Evolutionary conservation across 2,329 filamentous ascomycete species (phyloP).

Genomic region (Scedosporium minutisporum): DNA sequence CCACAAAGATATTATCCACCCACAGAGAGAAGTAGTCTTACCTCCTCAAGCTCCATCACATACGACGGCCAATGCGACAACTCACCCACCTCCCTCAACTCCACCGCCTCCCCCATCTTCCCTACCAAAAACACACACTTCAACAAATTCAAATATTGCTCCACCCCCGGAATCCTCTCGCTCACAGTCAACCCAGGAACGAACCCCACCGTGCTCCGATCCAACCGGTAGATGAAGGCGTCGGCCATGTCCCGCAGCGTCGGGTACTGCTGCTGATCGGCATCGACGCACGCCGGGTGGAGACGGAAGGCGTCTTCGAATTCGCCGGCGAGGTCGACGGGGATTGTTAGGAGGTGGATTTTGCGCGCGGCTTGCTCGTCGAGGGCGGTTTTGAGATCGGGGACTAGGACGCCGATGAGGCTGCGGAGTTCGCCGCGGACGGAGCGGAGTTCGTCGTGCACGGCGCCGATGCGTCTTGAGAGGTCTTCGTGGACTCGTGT

Average conservation of each 20-base stretch:
- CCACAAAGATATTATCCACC: background rate
- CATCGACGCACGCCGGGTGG: constrained; percentile 7
- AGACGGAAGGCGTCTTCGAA: constrained; percentile 16
- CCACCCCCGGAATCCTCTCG: constrained; percentile 12
- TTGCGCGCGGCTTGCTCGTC: constrained; percentile 9
- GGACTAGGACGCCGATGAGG: constrained; percentile 13
- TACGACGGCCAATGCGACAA: constrained; percentile 27
- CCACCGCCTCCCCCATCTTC: constrained; percentile 8
- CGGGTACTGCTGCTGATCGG: background rate
- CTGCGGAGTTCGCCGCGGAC: constrained; percentile 11
- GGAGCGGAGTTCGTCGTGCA: constrained; percentile 12
- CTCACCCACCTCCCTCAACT: constrained; percentile 9
- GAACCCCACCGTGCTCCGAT: constrained; percentile 16
- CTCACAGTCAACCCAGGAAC: constrained; percentile 16
- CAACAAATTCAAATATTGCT: constrained; percentile 21
- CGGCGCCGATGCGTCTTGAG: constrained; percentile 4
- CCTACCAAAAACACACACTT: constrained; percentile 23
- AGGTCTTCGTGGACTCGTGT: constrained; percentile 16
- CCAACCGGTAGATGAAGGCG: constrained; percentile 21
- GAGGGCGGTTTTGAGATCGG: constrained; percentile 12
- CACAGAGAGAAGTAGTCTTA: constrained; percentile 14
- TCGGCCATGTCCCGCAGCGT: constrained; percentile 18
- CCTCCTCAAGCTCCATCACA: constrained; percentile 20
- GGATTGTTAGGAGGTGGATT: constrained; percentile 10
- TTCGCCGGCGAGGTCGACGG: constrained; percentile 14